phyloP scores from a whole-genome alignment of 805 yeast genomes.

The Candida ovalis region DNA sequence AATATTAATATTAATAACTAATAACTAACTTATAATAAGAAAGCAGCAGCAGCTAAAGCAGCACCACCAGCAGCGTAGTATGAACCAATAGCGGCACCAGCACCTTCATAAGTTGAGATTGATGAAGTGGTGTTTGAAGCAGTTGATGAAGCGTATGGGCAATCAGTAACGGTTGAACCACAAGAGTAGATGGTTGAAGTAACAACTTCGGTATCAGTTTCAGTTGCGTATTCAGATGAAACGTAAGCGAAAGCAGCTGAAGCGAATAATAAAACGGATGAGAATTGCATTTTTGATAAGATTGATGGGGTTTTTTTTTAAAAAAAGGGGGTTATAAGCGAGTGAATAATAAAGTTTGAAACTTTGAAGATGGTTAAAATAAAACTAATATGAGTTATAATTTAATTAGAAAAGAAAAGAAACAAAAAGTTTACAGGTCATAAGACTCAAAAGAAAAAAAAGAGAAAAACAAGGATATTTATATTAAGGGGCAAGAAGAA shows the following conservation, averaged over 20 bases:
- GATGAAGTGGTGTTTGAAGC: slow-evolving; percentile 20
- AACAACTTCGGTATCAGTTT: slow-evolving; percentile 32
- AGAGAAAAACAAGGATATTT: background rate
- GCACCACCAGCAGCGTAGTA: slow-evolving; percentile 32
- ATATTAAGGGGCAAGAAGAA: background rate
- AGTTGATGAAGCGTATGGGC: slow-evolving; percentile 19
- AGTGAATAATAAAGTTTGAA: too few species aligned
- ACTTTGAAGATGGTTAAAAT: too few species aligned
- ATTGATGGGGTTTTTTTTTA: background rate
- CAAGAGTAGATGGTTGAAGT: slow-evolving; percentile 37
- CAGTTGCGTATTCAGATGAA: slow-evolving; percentile 24
- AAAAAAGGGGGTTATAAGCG: slow-evolving; percentile 2
- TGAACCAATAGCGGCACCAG: slow-evolving; percentile 15
- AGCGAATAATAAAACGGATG: slow-evolving; percentile 34
- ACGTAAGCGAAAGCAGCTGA: slow-evolving; percentile 33
- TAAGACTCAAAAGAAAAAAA: background rate
- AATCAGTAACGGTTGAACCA: slow-evolving; percentile 34
- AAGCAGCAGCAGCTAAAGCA: slow-evolving; percentile 34
- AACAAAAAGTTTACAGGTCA: background rate
- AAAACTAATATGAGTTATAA: background rate
- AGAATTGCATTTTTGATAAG: slow-evolving; percentile 39
- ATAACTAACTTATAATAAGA: slow-evolving; percentile 25
- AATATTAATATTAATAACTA: background rate
- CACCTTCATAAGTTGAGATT: slow-evolving; percentile 31
- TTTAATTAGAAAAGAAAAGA: slow-evolving; percentile 1